Evolutionary conservation across 2,329 filamentous ascomycete genomes (phyloP).

Genomic region (Exophiala sp.): DNA sequence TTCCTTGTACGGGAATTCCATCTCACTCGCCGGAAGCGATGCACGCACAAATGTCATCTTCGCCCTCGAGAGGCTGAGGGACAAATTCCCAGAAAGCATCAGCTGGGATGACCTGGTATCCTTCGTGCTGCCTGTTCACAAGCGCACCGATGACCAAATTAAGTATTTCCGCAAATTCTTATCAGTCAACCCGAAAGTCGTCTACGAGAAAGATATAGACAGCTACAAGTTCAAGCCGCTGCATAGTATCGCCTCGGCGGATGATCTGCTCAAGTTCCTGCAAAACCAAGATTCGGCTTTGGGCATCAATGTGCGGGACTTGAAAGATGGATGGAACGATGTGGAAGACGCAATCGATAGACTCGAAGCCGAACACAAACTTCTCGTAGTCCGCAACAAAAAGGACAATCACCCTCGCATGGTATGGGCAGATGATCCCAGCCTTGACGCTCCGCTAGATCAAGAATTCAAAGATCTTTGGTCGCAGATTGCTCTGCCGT

Average conservation of each 20-base stretch:
- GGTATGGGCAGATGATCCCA: constrained; percentile 85
- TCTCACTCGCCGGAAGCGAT: constrained; percentile 66
- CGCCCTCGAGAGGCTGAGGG: constrained; percentile 76
- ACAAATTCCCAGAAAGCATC: constrained; percentile 73
- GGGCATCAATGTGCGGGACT: constrained; percentile 78
- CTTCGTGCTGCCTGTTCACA: constrained; percentile 15
- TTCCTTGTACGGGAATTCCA: constrained; percentile 68
- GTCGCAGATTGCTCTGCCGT: constrained; percentile 74
- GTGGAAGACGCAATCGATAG: constrained; percentile 70
- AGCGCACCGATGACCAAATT: constrained; percentile 20
- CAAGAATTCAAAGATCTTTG: constrained; percentile 80
- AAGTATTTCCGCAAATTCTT: constrained; percentile 15
- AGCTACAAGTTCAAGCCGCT: constrained; percentile 80
- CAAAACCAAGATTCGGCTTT: constrained; percentile 77
- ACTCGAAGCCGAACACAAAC: constrained; percentile 72
- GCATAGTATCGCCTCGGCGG: constrained; percentile 75
- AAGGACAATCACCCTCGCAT: constrained; percentile 84
- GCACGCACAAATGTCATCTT: constrained; percentile 86
- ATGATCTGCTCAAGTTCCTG: constrained; percentile 74
- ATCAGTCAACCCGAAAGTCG: constrained; percentile 55
- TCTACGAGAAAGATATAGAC: constrained; percentile 56
- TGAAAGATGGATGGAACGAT: constrained; percentile 95
- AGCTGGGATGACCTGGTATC: constrained; percentile 56
- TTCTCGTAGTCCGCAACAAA: constrained; percentile 84
- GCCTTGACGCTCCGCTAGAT: constrained; percentile 71